phyloP scores from a whole-genome alignment of 1,284 basidiomycete species.

The Hortiboletus rubellus region DNA sequence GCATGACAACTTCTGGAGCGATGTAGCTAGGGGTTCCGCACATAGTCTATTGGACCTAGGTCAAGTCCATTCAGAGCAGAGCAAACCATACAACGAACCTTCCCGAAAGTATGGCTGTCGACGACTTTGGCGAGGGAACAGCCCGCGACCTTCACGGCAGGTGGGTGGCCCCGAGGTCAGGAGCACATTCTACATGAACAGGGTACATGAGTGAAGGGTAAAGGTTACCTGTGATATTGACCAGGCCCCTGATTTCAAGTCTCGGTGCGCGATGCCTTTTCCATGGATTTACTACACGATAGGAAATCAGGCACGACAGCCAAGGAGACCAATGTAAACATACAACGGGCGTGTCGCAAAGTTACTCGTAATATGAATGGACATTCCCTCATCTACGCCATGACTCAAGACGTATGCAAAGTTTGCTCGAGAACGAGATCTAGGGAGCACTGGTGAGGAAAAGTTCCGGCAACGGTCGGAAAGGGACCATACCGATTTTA shows the following conservation, averaged over 20 bases:
- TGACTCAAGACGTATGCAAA: conserved; percentile 4
- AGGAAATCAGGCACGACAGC: conserved; percentile 3
- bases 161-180: conserved; percentile 63
- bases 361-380: conserved; percentile 55
- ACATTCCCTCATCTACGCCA: conserved; percentile 52
- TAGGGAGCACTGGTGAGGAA: conserved; percentile 28
- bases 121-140: conserved; percentile 91
- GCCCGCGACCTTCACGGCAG: conserved; percentile 82
- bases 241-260: conserved; percentile 84
- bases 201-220: conserved; percentile 2
- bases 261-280: conserved; percentile 81
- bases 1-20: conserved; percentile 85
- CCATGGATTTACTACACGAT: conserved; percentile 67
- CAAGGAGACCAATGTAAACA: conserved; percentile 21
- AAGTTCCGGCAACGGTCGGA: neutral
- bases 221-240: neutral
- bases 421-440: conserved; percentile 68
- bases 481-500: conserved; percentile 55
- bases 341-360: conserved; percentile 72
- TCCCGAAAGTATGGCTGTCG: conserved; percentile 69
- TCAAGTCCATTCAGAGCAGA: conserved; percentile 7
- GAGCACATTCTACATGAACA: conserved; percentile 59
- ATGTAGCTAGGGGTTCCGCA: conserved; percentile 86
- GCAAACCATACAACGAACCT: conserved; percentile 42
- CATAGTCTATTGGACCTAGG: conserved; percentile 60